These are phyloP conservation scores for Furcasterigmium sp. DNA, from an alignment of 2,329 filamentous ascomycete species.

Conservation along the genomic window DNA sequence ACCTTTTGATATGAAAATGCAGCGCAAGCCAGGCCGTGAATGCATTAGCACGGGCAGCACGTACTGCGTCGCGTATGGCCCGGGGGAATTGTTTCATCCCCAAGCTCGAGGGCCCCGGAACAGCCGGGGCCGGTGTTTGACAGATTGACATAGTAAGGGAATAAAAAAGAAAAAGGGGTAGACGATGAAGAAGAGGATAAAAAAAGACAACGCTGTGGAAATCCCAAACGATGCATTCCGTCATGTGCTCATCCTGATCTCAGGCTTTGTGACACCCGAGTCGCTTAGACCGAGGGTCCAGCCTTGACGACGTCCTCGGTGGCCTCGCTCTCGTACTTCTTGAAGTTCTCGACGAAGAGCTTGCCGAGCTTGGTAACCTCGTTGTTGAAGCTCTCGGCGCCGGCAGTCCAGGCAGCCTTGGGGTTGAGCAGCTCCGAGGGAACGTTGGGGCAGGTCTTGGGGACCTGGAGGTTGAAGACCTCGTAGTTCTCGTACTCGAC, in stretches of 20 bases:
- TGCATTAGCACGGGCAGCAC: slow-evolving; percentile 1
- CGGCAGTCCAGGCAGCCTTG: slow-evolving; percentile 83
- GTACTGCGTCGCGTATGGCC: slow-evolving; percentile 1
- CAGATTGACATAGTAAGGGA: slow-evolving; percentile 4
- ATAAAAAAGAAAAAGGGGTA: background rate
- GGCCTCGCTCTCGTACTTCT: slow-evolving; percentile 85
- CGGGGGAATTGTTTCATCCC: background rate
- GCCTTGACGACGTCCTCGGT: slow-evolving; percentile 73
- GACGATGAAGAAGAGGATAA: background rate
- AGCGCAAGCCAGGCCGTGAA: slow-evolving; percentile 4
- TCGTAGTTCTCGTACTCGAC: slow-evolving; percentile 93
- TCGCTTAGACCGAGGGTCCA: slow-evolving; percentile 38
- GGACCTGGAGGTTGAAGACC: slow-evolving; percentile 95
- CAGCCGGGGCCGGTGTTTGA: too few relatives aligned
- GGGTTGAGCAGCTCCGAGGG: slow-evolving; percentile 93
- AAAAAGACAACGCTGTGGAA: background rate
- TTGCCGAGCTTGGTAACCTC: slow-evolving; percentile 87
- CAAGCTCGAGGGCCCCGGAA: too few relatives aligned
- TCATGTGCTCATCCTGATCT: background rate
- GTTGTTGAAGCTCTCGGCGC: slow-evolving; percentile 71
- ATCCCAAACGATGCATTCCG: background rate
- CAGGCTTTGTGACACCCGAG: too few relatives aligned
- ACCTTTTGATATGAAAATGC: background rate
- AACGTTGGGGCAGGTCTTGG: slow-evolving; percentile 83
- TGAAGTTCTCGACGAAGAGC: slow-evolving; percentile 95